Conservation (phyloP, 768 basidiomycete genomes). For the Suillus sp. region DNA sequence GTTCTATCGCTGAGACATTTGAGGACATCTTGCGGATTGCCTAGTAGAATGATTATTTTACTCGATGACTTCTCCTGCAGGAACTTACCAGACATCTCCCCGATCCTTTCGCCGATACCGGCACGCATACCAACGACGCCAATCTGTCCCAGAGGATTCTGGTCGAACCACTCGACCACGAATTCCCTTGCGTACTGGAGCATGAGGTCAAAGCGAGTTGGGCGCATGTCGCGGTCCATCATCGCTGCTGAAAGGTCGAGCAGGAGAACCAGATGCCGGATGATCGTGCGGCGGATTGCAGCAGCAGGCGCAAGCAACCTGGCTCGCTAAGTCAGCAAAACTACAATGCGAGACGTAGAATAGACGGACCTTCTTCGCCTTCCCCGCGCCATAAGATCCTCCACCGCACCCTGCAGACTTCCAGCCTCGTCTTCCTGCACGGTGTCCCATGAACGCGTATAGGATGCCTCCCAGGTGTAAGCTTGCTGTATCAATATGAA, state of each 20-base stretch:
- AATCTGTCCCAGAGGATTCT: slow-evolving; percentile 97
- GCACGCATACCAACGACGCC: slow-evolving; percentile 92
- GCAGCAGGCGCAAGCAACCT: slow-evolving; percentile 81
- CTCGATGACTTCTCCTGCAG: slow-evolving; percentile 3
- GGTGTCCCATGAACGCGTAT: slow-evolving; percentile 94
- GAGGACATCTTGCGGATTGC: slow-evolving; percentile 96
- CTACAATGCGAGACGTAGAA: slow-evolving; percentile 3
- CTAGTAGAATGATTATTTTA: slow-evolving; percentile 40
- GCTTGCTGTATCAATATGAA: slow-evolving; percentile 53
- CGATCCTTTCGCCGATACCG: slow-evolving; percentile 86
- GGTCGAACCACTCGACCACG: slow-evolving; percentile 97
- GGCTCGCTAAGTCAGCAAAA: slow-evolving; percentile 15
- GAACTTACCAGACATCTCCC: slow-evolving; percentile 86
- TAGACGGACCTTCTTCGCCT: slow-evolving; percentile 72
- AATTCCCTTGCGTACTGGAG: slow-evolving; percentile 92
- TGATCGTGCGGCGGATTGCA: slow-evolving; percentile 92
- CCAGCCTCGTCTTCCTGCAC: slow-evolving; percentile 96
- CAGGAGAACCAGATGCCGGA: slow-evolving; percentile 91
- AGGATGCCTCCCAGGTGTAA: slow-evolving; percentile 96
- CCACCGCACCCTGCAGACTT: slow-evolving; percentile 86
- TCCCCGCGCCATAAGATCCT: slow-evolving; percentile 84
- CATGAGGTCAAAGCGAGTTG: slow-evolving; percentile 89
- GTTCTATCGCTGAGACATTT: slow-evolving; percentile 82
- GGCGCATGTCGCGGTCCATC: slow-evolving; percentile 95
- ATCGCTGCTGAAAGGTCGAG: slow-evolving; percentile 90